Evolutionary conservation across 2,329 filamentous ascomycete species (phyloP).

Genomic region (Truncatella angustata): DNA sequence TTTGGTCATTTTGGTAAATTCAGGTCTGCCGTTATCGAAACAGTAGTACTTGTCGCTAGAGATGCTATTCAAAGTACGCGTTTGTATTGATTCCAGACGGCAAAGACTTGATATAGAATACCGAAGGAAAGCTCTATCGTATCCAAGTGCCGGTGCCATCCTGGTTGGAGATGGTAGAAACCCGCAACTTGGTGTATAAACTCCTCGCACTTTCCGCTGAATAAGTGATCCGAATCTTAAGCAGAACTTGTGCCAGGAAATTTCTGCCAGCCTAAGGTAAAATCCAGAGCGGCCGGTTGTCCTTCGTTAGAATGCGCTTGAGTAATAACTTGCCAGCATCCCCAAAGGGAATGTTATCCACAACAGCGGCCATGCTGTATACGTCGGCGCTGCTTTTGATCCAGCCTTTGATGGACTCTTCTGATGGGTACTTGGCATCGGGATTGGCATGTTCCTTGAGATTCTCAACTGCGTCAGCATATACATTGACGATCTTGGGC

Average conservation of each 20-base stretch:
- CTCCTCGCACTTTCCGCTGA: conserved; percentile 28
- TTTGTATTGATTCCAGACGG: conserved; percentile 8
- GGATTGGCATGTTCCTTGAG: conserved; percentile 47
- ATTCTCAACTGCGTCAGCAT: conserved; percentile 42
- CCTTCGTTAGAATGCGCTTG: conserved; percentile 19
- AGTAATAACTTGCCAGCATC: conserved; percentile 43
- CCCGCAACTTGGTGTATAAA: conserved; percentile 21
- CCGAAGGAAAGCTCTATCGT: not conserved
- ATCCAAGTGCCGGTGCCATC: conserved; percentile 7
- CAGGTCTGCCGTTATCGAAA: conserved; percentile 37
- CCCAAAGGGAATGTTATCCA: conserved; percentile 27
- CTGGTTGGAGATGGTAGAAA: conserved; percentile 5
- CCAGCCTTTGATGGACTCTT: conserved; percentile 31
- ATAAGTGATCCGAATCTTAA: conserved; percentile 32
- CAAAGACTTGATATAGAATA: conserved; percentile 1
- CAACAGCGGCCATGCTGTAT: conserved; percentile 32
- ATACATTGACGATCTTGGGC: conserved; percentile 41
- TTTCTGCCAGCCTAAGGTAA: conserved; percentile 54
- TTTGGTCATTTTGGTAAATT: conserved; percentile 44
- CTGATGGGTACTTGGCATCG: conserved; percentile 38
- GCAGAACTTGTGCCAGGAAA: conserved; percentile 47
- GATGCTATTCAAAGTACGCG: conserved; percentile 4
- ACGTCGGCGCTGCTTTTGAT: conserved; percentile 37
- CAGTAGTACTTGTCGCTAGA: conserved; percentile 5
- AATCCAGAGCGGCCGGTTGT: conserved; percentile 46